These are phyloP conservation scores for Chlorella sp. DNA, from an alignment of 139 green algal genomes.

Conservation along the genomic window DNA sequence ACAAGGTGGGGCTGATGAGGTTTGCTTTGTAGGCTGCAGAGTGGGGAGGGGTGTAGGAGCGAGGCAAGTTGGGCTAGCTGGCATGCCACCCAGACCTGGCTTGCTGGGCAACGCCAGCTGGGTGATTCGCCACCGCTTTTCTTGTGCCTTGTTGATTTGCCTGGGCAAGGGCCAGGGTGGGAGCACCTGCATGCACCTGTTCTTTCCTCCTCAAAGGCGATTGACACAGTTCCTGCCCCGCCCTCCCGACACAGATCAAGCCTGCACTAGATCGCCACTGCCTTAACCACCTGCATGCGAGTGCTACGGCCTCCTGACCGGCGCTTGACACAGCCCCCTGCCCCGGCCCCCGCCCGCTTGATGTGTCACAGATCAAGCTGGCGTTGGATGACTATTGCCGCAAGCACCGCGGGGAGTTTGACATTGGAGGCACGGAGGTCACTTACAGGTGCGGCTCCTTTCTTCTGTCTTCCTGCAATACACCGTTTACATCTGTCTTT, in stretches of 20 bases:
- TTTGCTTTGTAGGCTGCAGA: too few species aligned
- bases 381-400: constrained; percentile 13
- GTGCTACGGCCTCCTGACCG: too few species aligned
- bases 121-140: not conserved
- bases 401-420: not conserved
- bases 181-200: not conserved
- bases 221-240: too few species aligned
- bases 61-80: not conserved
- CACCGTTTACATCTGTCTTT: too few species aligned
- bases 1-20: too few species aligned
- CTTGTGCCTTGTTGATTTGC: not conserved
- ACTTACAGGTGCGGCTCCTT: not conserved
- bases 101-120: not conserved
- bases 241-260: too few species aligned
- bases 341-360: too few species aligned
- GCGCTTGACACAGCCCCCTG: too few species aligned
- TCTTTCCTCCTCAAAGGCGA: not conserved
- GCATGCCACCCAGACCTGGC: not conserved
- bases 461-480: not conserved
- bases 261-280: too few species aligned
- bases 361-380: constrained; percentile 6
- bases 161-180: too few species aligned
- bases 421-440: not conserved
- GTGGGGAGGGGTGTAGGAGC: too few species aligned
- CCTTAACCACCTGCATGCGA: too few species aligned